Percentiles rank a stretch among this genome's conserved stretches.
Conservation (phyloP, 495 filamentous ascomycete genomes). For the Pseudoneurospora amorphoporcata region DNA sequence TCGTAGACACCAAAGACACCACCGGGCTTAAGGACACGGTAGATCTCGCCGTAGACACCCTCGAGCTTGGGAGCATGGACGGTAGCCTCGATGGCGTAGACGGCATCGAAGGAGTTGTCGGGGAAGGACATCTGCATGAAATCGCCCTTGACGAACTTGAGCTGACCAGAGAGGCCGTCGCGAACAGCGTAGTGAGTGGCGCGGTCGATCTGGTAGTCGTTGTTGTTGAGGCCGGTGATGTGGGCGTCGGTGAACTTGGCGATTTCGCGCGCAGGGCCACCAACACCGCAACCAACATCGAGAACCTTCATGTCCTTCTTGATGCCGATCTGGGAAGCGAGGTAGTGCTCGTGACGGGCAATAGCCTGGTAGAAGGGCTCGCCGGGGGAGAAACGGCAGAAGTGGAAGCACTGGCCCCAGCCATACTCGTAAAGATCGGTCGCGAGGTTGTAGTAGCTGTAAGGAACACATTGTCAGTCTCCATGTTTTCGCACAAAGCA, state of each 20-base stretch:
- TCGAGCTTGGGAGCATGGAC: constrained; percentile 92
- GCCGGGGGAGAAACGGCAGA: constrained; percentile 87
- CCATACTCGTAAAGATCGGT: constrained; percentile 97
- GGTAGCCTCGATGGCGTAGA: constrained; percentile 97
- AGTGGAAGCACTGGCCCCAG: constrained; percentile 93
- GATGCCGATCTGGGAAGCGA: constrained; percentile 82
- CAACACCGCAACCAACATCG: constrained; percentile 96
- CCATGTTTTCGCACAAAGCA: neutral
- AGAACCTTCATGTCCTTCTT: constrained; percentile 80
- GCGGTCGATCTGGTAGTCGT: constrained; percentile 97
- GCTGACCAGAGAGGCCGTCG: constrained; percentile 71
- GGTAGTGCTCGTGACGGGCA: constrained; percentile 96
- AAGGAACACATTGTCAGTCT: constrained; percentile 2
- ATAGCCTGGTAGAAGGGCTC: constrained; percentile 90
- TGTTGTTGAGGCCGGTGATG: constrained; percentile 94
- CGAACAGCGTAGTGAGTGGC: constrained; percentile 75
- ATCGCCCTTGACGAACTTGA: constrained; percentile 89
- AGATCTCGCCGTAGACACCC: constrained; percentile 90
- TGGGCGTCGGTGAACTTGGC: constrained; percentile 88
- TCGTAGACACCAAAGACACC: constrained; percentile 97
- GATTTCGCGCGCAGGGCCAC: constrained; percentile 95
- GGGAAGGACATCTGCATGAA: constrained; percentile 99
- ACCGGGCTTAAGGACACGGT: constrained; percentile 91
- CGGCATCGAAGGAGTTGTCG: constrained; percentile 82
- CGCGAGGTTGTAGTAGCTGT: constrained; percentile 95